Percentiles rank a stretch among this genome's conserved stretches.
phyloP scores from a whole-genome alignment of 805 yeast species.

The Candida ponderosae region DNA sequence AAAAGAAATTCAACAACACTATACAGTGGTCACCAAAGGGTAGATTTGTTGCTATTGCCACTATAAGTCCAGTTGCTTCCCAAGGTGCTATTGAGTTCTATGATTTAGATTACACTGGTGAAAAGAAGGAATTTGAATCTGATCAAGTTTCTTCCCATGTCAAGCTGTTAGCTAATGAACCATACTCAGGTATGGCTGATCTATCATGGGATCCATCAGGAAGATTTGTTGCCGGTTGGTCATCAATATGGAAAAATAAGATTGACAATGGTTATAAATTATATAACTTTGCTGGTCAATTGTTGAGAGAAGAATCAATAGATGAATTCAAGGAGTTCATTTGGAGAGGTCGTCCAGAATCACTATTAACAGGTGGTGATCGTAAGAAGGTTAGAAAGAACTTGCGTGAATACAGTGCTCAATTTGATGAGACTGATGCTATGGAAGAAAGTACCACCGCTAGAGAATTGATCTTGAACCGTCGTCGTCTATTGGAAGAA shows the following conservation, averaged over 20 bases:
- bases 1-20: conserved; percentile 61
- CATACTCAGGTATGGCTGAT: conserved; percentile 73
- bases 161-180: conserved; percentile 44
- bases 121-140: conserved; percentile 34
- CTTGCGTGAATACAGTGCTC: conserved; percentile 81
- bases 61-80: conserved; percentile 35
- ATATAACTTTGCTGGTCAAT: conserved; percentile 75
- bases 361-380: conserved; percentile 67
- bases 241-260: conserved; percentile 76
- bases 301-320: conserved; percentile 65
- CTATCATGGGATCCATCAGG: conserved; percentile 96
- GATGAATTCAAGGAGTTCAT: conserved; percentile 82
- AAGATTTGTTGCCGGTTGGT: conserved; percentile 81
- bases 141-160: conserved; percentile 25
- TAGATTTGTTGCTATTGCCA: conserved; percentile 60
- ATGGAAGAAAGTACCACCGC: conserved; percentile 93
- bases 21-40: conserved; percentile 91
- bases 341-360: conserved; percentile 97
- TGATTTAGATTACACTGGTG: conserved; percentile 81
- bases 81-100: conserved; percentile 74
- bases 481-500: conserved; percentile 74
- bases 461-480: conserved; percentile 78
- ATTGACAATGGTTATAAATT: conserved; percentile 88
- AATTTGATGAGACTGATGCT: conserved; percentile 90
- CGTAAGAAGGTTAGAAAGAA: conserved; percentile 87